Conservation (phyloP, 202 grass and related monocot genomes). For the Sporobolus alterniflorus region DNA sequence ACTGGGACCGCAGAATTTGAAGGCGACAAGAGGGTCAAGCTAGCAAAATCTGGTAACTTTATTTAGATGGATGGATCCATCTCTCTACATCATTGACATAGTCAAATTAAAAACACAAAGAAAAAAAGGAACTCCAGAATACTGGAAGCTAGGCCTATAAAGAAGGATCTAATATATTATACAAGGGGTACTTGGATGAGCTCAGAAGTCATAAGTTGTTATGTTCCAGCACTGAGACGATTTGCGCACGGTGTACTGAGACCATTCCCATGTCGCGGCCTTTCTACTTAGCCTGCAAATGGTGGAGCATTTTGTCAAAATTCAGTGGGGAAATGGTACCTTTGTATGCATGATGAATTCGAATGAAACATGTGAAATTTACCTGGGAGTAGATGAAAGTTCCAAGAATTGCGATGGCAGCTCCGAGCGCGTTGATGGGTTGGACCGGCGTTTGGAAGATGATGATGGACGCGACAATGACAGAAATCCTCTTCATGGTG, state of each 20-base stretch:
- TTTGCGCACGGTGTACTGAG: background rate
- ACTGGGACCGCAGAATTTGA: conserved; percentile 19
- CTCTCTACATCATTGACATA: conserved; percentile 39
- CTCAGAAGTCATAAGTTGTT: conserved; percentile 24
- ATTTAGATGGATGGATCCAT: conserved; percentile 48
- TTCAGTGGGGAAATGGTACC: background rate
- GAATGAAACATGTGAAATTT: conserved; percentile 9
- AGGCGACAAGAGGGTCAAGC: background rate
- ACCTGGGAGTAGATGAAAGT: conserved; percentile 98
- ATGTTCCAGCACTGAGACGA: conserved; percentile 8
- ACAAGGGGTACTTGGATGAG: conserved; percentile 14
- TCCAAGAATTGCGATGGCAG: conserved; percentile 84
- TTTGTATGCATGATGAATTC: background rate
- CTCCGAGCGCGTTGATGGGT: conserved; percentile 95
- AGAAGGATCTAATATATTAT: conserved; percentile 42
- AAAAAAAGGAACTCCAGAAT: conserved; percentile 17
- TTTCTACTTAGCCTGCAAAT: conserved; percentile 73
- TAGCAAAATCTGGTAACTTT: conserved; percentile 37
- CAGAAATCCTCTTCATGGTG: conserved; percentile 98
- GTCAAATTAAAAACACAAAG: background rate
- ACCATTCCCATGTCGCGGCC: background rate
- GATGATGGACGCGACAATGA: conserved; percentile 94
- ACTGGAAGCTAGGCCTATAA: conserved; percentile 41
- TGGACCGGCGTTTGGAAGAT: conserved; percentile 92
- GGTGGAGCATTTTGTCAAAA: conserved; percentile 9